Conservation (phyloP, 352 stramenopile genomes). For the Thalassiosira pacifica region DNA sequence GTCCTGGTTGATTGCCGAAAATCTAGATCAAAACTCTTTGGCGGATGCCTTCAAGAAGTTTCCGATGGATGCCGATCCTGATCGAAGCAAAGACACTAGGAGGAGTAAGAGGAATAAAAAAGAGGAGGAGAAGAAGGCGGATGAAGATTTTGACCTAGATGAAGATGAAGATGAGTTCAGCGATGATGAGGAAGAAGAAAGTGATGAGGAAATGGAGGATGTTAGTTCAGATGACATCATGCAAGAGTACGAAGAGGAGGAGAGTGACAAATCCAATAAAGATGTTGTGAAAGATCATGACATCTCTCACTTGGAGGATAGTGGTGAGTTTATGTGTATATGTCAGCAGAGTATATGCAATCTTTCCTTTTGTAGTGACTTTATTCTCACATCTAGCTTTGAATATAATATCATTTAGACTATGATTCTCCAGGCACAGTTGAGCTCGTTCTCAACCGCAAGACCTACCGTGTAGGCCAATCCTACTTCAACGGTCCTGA, state of each 20-base stretch:
- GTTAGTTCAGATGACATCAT: neutral
- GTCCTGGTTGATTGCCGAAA: conserved; percentile 48
- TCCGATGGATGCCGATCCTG: conserved; percentile 38
- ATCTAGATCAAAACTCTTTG: conserved; percentile 53
- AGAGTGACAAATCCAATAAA: neutral
- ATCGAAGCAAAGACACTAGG: neutral
- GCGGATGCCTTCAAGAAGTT: conserved; percentile 43
- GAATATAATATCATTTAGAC: conserved; percentile 36
- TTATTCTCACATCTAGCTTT: too few relatives aligned
- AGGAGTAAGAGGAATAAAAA: too few relatives aligned
- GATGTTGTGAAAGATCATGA: conserved; percentile 20
- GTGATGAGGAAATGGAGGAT: neutral
- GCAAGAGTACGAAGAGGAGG: conserved; percentile 10
- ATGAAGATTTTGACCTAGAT: neutral
- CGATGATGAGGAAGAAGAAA: conserved; percentile 22
- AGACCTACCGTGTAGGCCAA: conserved; percentile 50
- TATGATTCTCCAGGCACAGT: conserved; percentile 46
- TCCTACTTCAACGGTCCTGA: conserved; percentile 31
- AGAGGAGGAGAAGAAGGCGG: neutral
- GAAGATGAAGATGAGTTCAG: neutral
- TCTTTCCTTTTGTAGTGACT: too few relatives aligned
- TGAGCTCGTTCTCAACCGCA: conserved; percentile 46
- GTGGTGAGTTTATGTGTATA: conserved; percentile 14
- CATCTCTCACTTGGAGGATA: conserved; percentile 44
- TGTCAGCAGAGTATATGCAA: too few relatives aligned